Evolutionary conservation across 768 basidiomycete species (phyloP).

Genomic region (Lentinus brumalis): DNA sequence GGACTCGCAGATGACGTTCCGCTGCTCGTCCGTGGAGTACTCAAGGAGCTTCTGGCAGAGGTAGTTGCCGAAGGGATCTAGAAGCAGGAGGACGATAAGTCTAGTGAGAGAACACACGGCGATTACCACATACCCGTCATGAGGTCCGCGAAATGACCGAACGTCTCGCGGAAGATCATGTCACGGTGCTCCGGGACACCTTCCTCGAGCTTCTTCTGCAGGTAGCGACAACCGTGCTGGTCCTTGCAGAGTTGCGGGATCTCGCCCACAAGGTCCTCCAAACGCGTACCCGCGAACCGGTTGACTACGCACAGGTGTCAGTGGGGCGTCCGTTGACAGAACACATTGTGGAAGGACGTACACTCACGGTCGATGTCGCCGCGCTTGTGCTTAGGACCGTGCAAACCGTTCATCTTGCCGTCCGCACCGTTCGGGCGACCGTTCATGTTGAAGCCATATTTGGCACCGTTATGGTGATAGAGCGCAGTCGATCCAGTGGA

Average conservation of each 20-base stretch:
- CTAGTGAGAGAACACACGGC: background rate
- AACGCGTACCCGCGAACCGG: conserved; percentile 91
- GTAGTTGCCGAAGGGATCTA: conserved; percentile 99
- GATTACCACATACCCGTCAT: conserved; percentile 75
- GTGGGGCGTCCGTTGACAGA: background rate
- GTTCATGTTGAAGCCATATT: conserved; percentile 71
- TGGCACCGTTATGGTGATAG: conserved; percentile 76
- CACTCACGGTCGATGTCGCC: conserved; percentile 91
- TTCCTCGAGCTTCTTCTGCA: conserved; percentile 99
- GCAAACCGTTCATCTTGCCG: conserved; percentile 85
- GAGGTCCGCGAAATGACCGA: conserved; percentile 94
- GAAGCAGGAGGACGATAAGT: background rate
- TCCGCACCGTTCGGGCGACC: conserved; percentile 55
- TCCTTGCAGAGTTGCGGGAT: conserved; percentile 95
- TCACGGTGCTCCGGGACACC: conserved; percentile 94
- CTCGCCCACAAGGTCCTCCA: conserved; percentile 95
- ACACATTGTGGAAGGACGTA: conserved; percentile 30
- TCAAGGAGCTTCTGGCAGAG: conserved; percentile 97
- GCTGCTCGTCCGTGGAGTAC: conserved; percentile 96
- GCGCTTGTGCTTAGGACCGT: conserved; percentile 93
- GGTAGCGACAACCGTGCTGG: conserved; percentile 96
- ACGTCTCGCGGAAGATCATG: conserved; percentile 99
- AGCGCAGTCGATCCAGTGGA: conserved; percentile 71
- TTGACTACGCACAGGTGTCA: conserved; percentile 62
- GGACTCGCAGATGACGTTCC: conserved; percentile 95